Evolutionary conservation across 352 stramenopile species (phyloP).

Genomic region (Pythium guiyangense): DNA sequence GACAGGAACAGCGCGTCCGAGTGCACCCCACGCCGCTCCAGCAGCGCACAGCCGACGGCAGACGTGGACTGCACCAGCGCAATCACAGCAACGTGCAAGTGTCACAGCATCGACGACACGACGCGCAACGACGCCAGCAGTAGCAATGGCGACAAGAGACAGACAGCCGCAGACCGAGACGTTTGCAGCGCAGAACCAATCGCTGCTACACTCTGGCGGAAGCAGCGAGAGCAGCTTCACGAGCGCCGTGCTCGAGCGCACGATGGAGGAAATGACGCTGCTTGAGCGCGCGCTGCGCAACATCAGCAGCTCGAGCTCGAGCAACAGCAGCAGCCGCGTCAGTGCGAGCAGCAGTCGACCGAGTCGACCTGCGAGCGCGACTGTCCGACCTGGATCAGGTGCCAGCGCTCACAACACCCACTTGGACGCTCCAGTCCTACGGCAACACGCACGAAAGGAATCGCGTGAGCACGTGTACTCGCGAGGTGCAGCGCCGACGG

Average conservation of each 20-base stretch:
- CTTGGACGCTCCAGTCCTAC: neutral
- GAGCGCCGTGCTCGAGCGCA: slow-evolving; percentile 37
- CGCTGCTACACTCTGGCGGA: slow-evolving; percentile 15
- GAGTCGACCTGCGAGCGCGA: neutral
- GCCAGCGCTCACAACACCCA: neutral
- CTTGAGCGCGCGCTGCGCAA: slow-evolving; percentile 64
- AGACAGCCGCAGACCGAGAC: neutral
- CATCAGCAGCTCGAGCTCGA: slow-evolving; percentile 57
- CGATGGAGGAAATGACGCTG: slow-evolving; percentile 57
- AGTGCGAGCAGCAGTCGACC: neutral
- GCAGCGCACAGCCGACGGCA: too few species aligned
- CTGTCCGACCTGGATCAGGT: neutral
- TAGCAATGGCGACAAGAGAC: neutral
- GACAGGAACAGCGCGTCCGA: too few species aligned
- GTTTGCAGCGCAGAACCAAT: slow-evolving; percentile 12
- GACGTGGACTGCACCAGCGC: too few species aligned
- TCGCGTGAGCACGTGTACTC: neutral
- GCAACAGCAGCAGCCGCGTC: slow-evolving; percentile 16
- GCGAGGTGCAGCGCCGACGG: neutral
- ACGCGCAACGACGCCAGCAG: neutral
- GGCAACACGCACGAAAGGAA: neutral
- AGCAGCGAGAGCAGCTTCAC: slow-evolving; percentile 42
- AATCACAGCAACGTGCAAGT: too few species aligned
- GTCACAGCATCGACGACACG: too few species aligned
- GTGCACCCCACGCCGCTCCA: too few species aligned